Evolutionary conservation across 441 rosid genomes (phyloP).

Genomic region (Populus tomentosa): DNA sequence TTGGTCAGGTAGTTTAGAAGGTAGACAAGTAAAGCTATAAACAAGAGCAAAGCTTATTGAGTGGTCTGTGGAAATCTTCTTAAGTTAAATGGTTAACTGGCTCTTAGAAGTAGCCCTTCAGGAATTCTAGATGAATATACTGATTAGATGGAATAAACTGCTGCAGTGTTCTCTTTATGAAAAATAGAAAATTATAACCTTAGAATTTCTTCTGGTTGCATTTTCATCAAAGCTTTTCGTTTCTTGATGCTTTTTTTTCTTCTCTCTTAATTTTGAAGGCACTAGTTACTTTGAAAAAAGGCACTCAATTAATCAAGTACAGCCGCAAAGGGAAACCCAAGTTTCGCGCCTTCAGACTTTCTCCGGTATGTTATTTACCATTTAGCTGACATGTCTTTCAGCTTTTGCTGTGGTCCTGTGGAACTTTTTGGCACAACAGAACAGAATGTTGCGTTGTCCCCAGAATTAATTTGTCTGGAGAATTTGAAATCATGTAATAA

Average conservation of each 20-base stretch:
- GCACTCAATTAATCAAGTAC: conserved; percentile 81
- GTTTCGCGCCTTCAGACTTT: conserved; percentile 86
- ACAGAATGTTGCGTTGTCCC: not conserved
- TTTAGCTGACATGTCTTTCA: not conserved
- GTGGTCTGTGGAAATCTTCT: not conserved
- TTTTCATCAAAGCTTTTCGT: not conserved
- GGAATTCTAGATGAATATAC: not conserved
- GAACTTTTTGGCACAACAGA: not conserved
- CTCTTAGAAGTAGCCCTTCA: not conserved
- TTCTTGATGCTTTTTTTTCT: not conserved
- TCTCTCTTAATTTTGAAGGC: conserved; percentile 43
- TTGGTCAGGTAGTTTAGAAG: not conserved
- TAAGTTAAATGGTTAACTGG: not conserved
- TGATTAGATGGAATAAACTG: not conserved
- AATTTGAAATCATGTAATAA: not conserved
- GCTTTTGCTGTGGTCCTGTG: not conserved
- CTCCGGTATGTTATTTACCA: conserved; percentile 52
- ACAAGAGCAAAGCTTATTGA: not conserved
- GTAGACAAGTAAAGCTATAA: not conserved
- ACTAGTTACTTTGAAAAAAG: conserved; percentile 72
- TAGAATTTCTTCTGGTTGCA: not conserved
- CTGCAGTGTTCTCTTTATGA: not conserved
- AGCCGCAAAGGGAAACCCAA: conserved; percentile 93
- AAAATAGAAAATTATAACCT: not conserved
- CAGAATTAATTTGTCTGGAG: not conserved